Percentiles rank a stretch among this genome's conserved stretches.
These are phyloP conservation scores for Croton laevigatus DNA, from an alignment of 441 rosid species.

Conservation along the genomic window DNA sequence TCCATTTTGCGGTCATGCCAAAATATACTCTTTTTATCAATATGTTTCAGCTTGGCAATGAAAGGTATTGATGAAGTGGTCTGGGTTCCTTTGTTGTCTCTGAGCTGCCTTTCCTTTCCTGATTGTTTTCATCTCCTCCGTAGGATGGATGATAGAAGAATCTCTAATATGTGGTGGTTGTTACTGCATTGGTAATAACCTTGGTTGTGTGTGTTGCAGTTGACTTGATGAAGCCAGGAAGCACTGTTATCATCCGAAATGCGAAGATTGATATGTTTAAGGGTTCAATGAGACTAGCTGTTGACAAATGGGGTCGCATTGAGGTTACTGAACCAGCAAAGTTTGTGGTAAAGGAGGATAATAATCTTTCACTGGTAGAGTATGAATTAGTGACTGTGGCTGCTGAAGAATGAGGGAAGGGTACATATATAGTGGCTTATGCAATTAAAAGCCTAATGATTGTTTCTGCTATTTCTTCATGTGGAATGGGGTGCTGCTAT, in stretches of 20 bases:
- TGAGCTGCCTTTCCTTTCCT: background rate
- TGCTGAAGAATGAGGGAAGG: conserved; percentile 13
- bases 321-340: conserved; percentile 43
- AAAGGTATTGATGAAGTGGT: background rate
- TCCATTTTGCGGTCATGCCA: background rate
- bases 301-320: conserved; percentile 78
- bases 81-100: background rate
- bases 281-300: conserved; percentile 77
- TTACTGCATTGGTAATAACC: background rate
- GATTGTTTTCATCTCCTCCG: background rate
- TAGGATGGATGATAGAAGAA: background rate
- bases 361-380: conserved; percentile 65
- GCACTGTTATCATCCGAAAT: conserved; percentile 61
- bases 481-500: background rate
- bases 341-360: conserved; percentile 52
- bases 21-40: background rate
- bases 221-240: conserved; percentile 58
- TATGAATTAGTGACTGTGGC: conserved; percentile 49
- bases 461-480: conserved; percentile 9
- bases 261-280: conserved; percentile 85
- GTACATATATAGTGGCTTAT: background rate
- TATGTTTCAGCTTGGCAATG: background rate
- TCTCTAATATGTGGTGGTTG: background rate
- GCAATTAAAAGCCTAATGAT: background rate
- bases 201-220: conserved; percentile 34